Percentiles rank a stretch among this genome's conserved stretches.
phyloP scores from a whole-genome alignment of 2,329 filamentous ascomycete genomes.

The Eurotiales sp. region DNA sequence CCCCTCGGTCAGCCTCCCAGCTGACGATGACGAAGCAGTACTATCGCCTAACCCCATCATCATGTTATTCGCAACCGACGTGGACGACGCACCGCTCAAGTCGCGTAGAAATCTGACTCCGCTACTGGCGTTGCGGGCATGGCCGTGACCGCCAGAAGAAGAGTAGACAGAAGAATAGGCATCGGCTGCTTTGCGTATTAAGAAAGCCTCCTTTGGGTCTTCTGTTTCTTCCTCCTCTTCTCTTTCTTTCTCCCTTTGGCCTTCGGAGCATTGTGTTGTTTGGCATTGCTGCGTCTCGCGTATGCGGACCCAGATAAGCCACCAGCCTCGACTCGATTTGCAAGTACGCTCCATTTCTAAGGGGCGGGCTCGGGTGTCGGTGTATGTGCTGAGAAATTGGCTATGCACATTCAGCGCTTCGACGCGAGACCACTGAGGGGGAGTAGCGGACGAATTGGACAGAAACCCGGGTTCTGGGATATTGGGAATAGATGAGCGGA shows the following conservation, averaged over 20 bases:
- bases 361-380: conserved; percentile 45
- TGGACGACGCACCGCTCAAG: conserved; percentile 33
- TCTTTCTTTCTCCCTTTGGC: too few species aligned
- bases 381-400: conserved; percentile 55
- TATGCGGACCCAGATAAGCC: conserved; percentile 63
- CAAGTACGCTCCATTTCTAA: conserved; percentile 57
- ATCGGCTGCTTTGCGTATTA: conserved; percentile 46
- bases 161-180: conserved; percentile 22
- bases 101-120: conserved; percentile 34
- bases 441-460: neutral
- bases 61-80: conserved; percentile 21
- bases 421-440: conserved; percentile 47
- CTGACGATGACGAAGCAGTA: conserved; percentile 22
- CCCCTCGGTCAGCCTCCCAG: conserved; percentile 41
- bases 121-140: conserved; percentile 5
- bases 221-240: conserved; percentile 2
- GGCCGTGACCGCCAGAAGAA: neutral
- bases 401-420: conserved; percentile 61
- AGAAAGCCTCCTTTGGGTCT: conserved; percentile 41
- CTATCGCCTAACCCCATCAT: conserved; percentile 22
- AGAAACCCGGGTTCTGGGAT: conserved; percentile 53
- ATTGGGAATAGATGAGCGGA: conserved; percentile 61
- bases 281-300: conserved; percentile 22
- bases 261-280: conserved; percentile 12
- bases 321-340: conserved; percentile 64